Conservation (phyloP, 2,329 filamentous ascomycete species). For the Geosmithia morbida region DNA sequence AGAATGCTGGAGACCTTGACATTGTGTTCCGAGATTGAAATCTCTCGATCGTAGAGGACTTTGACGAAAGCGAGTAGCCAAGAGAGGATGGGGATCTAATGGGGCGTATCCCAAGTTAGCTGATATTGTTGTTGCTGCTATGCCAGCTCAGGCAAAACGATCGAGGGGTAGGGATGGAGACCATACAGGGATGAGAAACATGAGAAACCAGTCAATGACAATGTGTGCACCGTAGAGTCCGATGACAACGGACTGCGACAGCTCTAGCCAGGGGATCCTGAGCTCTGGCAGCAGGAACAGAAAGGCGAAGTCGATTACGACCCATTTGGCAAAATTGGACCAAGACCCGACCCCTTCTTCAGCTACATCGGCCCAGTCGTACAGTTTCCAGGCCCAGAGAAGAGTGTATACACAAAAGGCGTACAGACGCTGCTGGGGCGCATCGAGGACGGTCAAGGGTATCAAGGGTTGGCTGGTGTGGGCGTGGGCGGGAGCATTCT, state of each 20-base stretch:
- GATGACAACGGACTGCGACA: constrained; percentile 61
- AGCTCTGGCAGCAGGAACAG: constrained; percentile 77
- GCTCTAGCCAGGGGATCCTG: constrained; percentile 92
- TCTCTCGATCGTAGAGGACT: constrained; percentile 80
- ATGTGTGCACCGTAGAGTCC: constrained; percentile 59
- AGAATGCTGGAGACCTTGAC: constrained; percentile 81
- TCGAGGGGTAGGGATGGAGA: neutral
- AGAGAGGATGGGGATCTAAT: constrained; percentile 55
- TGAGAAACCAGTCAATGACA: constrained; percentile 67
- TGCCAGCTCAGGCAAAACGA: neutral
- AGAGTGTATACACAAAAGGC: constrained; percentile 64
- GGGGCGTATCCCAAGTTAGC: too few species aligned
- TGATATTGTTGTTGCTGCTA: too few species aligned
- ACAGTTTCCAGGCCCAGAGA: constrained; percentile 70
- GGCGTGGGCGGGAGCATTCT: constrained; percentile 15
- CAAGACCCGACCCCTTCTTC: constrained; percentile 80
- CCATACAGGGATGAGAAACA: constrained; percentile 75
- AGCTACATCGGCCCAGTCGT: constrained; percentile 67
- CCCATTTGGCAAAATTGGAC: constrained; percentile 88
- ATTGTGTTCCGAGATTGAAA: constrained; percentile 83
- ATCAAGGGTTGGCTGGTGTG: constrained; percentile 49
- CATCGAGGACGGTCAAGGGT: constrained; percentile 69
- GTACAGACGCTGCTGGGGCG: constrained; percentile 81
- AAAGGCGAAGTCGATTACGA: constrained; percentile 70
- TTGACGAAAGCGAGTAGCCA: constrained; percentile 63